These are phyloP conservation scores for Aleurites moluccanus DNA, from an alignment of 441 rosid genomes.

Conservation along the genomic window DNA sequence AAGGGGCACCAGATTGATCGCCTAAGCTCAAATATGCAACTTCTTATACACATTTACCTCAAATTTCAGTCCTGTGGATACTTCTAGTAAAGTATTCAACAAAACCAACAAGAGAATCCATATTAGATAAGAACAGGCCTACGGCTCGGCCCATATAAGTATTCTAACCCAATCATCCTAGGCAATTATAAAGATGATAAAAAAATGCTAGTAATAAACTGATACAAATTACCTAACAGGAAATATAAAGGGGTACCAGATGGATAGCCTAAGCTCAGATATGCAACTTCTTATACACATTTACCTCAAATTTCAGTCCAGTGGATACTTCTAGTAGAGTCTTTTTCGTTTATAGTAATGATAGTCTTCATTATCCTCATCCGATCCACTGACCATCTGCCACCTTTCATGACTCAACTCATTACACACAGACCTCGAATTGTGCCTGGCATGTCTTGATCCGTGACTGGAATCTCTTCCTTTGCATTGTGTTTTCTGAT, in stretches of 20 bases:
- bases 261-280: conserved; percentile 30
- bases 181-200: conserved; percentile 7
- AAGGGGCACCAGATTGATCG: conserved; percentile 30
- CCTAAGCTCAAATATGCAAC: conserved; percentile 33
- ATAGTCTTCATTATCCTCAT: conserved; percentile 27
- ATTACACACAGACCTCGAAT: conserved; percentile 21
- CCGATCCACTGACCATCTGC: conserved; percentile 40
- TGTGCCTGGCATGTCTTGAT: conserved; percentile 32
- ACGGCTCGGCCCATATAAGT: conserved; percentile 18
- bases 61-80: conserved; percentile 29
- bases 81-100: conserved; percentile 31
- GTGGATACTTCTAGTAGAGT: conserved; percentile 30
- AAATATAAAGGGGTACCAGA: conserved; percentile 30
- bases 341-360: conserved; percentile 28
- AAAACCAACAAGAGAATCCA: conserved; percentile 39
- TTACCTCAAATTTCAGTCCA: conserved; percentile 42
- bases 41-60: conserved; percentile 50
- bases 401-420: conserved; percentile 39
- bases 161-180: conserved; percentile 23
- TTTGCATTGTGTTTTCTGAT: conserved; percentile 6
- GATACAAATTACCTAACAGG: conserved; percentile 32
- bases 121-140: conserved; percentile 27
- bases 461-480: conserved; percentile 25
- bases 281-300: conserved; percentile 39
- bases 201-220: conserved; percentile 20